phyloP scores from a whole-genome alignment of 2,329 filamentous ascomycete species.

The Tetracladium maxilliforme region DNA sequence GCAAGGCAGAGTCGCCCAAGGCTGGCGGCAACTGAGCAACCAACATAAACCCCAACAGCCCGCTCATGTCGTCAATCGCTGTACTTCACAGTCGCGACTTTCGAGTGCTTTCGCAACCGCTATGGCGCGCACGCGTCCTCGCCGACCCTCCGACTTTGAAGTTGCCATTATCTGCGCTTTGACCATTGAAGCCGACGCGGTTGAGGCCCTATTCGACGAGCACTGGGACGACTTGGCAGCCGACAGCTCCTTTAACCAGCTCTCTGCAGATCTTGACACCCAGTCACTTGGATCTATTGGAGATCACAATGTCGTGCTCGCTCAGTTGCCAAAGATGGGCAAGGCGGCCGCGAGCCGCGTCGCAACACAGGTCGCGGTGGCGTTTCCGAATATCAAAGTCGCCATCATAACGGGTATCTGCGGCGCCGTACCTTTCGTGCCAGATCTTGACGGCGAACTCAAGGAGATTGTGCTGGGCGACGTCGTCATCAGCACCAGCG shows the following conservation, averaged over 20 bases:
- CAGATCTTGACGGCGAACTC: too few species aligned
- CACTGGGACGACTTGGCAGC: constrained; percentile 10
- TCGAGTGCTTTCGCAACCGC: too few species aligned
- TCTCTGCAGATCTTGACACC: constrained; percentile 11
- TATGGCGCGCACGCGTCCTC: too few species aligned
- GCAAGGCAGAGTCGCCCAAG: too few species aligned
- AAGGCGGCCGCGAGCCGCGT: constrained; percentile 12
- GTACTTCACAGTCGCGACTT: too few species aligned
- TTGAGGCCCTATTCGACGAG: constrained; percentile 10
- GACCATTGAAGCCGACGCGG: constrained; percentile 11
- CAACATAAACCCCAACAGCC: too few species aligned
- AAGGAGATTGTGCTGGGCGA: constrained; percentile 15
- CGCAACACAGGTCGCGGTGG: constrained; percentile 14
- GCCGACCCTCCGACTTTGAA: constrained; percentile 8
- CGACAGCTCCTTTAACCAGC: constrained; percentile 8
- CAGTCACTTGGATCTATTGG: constrained; percentile 15
- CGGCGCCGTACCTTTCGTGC: constrained; percentile 16
- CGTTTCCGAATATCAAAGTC: constrained; percentile 17
- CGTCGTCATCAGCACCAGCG: constrained; percentile 13
- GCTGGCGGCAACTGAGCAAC: too few species aligned
- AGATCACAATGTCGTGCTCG: constrained; percentile 13
- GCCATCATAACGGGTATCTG: constrained; percentile 23
- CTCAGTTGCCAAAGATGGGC: constrained; percentile 13
- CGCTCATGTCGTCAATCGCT: too few species aligned
- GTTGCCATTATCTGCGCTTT: constrained; percentile 17